phyloP scores from a whole-genome alignment of 768 basidiomycete genomes.

The Suillus weaverae region DNA sequence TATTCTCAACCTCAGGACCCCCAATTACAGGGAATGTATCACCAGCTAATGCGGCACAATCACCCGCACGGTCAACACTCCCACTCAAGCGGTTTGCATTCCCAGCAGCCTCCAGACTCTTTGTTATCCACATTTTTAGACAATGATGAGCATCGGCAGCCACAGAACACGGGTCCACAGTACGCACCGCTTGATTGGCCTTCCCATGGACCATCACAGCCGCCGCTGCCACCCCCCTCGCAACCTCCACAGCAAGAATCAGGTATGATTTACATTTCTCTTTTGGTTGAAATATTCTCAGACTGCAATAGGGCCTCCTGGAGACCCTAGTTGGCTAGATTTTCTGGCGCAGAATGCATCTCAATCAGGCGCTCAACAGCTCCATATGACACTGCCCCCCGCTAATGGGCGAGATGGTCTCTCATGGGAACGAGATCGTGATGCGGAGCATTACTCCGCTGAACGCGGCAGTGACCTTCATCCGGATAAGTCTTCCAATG shows the following conservation, averaged over 20 bases:
- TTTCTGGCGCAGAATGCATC: conserved; percentile 31
- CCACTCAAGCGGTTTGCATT: conserved; percentile 16
- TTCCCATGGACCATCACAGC: conserved; percentile 29
- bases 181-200: conserved; percentile 34
- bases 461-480: conserved; percentile 21
- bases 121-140: conserved; percentile 33
- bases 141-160: conserved; percentile 27
- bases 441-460: conserved; percentile 29
- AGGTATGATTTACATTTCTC: conserved; percentile 14
- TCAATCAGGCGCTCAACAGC: conserved; percentile 24
- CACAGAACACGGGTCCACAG: conserved; percentile 24
- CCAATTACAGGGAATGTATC: conserved; percentile 32
- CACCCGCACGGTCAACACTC: conserved; percentile 19
- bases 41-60: conserved; percentile 28
- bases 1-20: conserved; percentile 30
- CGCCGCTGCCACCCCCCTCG: conserved; percentile 10
- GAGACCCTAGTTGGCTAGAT: conserved; percentile 35
- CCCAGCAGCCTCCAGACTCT: conserved; percentile 25
- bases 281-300: conserved; percentile 1
- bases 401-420: conserved; percentile 26
- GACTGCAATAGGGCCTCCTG: conserved; percentile 21
- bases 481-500: conserved; percentile 21
- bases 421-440: conserved; percentile 34
- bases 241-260: conserved; percentile 26
- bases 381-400: conserved; percentile 31